Conservation (phyloP, 2,329 filamentous ascomycete species). For the Penicillium olsonii region DNA sequence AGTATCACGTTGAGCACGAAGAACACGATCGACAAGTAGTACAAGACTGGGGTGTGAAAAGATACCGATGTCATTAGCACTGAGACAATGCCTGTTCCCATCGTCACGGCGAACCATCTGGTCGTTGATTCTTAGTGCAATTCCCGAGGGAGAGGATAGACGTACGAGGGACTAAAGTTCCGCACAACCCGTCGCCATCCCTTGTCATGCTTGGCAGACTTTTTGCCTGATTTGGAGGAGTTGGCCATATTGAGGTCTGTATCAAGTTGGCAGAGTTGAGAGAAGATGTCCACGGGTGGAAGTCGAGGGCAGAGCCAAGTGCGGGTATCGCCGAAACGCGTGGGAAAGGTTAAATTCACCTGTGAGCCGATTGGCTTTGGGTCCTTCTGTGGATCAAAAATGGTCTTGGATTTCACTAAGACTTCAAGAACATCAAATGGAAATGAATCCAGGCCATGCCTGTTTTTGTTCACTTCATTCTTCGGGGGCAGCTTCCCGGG, state of each 20-base stretch:
- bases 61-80: conserved; percentile 64
- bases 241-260: neutral
- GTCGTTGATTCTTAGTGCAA: too few species aligned
- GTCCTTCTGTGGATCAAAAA: too few species aligned
- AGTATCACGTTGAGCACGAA: conserved; percentile 62
- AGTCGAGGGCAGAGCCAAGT: conserved; percentile 6
- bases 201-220: conserved; percentile 19
- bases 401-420: too few species aligned
- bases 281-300: too few species aligned
- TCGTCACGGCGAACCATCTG: conserved; percentile 61
- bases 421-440: too few species aligned
- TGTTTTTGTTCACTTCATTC: too few species aligned
- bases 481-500: too few species aligned
- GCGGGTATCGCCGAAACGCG: neutral
- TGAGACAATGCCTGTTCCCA: conserved; percentile 70
- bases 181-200: conserved; percentile 47
- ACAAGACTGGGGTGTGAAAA: conserved; percentile 60
- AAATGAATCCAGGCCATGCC: too few species aligned
- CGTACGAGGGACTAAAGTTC: conserved; percentile 59
- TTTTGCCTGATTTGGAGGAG: neutral
- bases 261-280: neutral
- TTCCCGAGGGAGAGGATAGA: conserved; percentile 10
- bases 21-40: conserved; percentile 61
- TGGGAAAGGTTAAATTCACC: neutral
- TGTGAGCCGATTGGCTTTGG: too few species aligned